Evolutionary conservation across 805 yeast species (phyloP).

Genomic region (Lipomyces orientalis): DNA sequence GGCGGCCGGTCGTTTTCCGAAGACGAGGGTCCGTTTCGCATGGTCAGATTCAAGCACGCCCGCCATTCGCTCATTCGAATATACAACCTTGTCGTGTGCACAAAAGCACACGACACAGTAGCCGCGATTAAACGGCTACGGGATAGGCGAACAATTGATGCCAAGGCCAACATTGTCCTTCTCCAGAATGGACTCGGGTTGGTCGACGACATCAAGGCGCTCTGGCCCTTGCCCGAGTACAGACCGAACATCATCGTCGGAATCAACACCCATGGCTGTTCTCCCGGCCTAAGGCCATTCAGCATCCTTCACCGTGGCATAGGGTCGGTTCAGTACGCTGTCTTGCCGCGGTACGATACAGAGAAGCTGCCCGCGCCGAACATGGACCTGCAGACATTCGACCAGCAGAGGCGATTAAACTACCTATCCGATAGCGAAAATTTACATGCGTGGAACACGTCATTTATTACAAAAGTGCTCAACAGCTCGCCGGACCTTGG

Average conservation of each 20-base stretch:
- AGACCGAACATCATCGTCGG: constrained; percentile 74
- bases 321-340: constrained; percentile 66
- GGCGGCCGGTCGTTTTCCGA: neutral
- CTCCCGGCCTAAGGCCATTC: constrained; percentile 45
- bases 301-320: constrained; percentile 69
- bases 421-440: neutral
- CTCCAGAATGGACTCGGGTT: constrained; percentile 90
- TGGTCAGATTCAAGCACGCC: constrained; percentile 1
- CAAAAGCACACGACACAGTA: constrained; percentile 78
- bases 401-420: neutral
- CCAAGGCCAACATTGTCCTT: constrained; percentile 49
- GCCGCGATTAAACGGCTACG: constrained; percentile 50
- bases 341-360: constrained; percentile 53
- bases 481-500: constrained; percentile 24
- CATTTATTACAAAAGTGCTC: constrained; percentile 10
- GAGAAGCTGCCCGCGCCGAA: neutral
- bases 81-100: constrained; percentile 58
- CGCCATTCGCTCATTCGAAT: constrained; percentile 3
- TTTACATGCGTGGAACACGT: neutral
- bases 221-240: constrained; percentile 57
- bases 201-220: constrained; percentile 54
- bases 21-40: neutral
- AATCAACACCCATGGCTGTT: constrained; percentile 82
- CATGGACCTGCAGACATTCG: neutral
- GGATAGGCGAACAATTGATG: constrained; percentile 9